Base-by-base conservation (phyloP, 306 rosid genomes). In the Glycine latifolia region DNA sequence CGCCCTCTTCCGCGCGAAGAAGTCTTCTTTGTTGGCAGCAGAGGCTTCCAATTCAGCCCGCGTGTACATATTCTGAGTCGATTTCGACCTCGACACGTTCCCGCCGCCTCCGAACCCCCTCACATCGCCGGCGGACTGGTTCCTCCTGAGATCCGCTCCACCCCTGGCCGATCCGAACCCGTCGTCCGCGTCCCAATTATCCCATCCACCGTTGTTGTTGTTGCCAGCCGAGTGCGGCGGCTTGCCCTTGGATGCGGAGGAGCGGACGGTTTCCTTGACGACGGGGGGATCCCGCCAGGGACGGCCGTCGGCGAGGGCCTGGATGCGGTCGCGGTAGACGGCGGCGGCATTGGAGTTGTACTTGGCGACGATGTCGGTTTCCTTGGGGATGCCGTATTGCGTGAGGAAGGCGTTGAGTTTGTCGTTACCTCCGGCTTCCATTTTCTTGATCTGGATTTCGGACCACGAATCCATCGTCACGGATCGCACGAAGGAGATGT, bases 381-480 rank as follows among this genome's bases (percentile, higher is more conserved):
- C 98, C 75, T 95, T 95, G 0, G 90, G 8, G 56, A 96, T 88
- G 10, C 99, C 98, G 67, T 96, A 96, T 61, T 67, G 85, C 1
- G 91, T 47, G 62, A 96, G 88, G 84, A 96, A 96, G 6, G 94
- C 69, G 65, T 93, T 96, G 86, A 96, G 97, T 26, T 81, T 73
- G 26, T 90, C 96, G 78, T 96, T 96, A 3, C 99, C 98, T 2
- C 99, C 99, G 10, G 95, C 86, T 82, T 94, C 99, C 99, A 93
- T 94, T 61, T 96, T 96, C 90, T 94, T 93, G 88, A 96, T 89
- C 91, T 96, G 99, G 82, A 96, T 86, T 67, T 96, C 97, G 53
- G 98, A 96, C 99, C 99, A 96, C 13, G 99, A 91, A 46, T 96
- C 99, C 99, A 96, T 96, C 3, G 99, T 96, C 0, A 96, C 99